Evolutionary conservation across 352 stramenopile species (phyloP), one percentile per base, ranked within the genome.

Genomic region (Phytophthora megakarya): DNA sequence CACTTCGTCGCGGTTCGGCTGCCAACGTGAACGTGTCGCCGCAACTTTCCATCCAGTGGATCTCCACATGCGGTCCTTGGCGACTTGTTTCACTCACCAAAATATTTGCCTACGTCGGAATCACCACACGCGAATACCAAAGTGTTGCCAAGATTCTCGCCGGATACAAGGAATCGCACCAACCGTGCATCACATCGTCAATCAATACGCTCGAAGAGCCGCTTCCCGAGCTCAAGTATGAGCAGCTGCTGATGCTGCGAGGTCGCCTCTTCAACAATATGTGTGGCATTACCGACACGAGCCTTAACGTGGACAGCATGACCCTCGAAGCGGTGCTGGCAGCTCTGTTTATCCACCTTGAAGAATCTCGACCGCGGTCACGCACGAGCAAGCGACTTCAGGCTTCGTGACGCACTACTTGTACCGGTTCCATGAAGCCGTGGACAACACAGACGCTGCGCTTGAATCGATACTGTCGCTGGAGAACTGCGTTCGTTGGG

Each of bases 101-200:
- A 18, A 43, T 52, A 0, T 70, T 72, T 30, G 67, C 51, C 13
- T 70, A 72, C 48, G 72, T 66, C 10, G 62, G 57, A 15, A 70
- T 47, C 3, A 70, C 48, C 5, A 59, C 50, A 35, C 32, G 37
- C 1, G 69, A 68, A 16, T 64, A 69, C 42, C 55, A 76, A 15
- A 52, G 45, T 10, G 60, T 73, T 3, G 64, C 16, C 0, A 71
- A 73, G 37, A 56, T 65, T 1, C 23, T 72, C 4, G 56, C 40
- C 12, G 67, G 51, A 0, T 72, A 72, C 30, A 1, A 37, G 13
- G 23, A 21, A 10, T 22, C 22, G 8, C 22, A 67, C 38, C 48
- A 65, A 50, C 54, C 49, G n/a, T n/a, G n/a, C 7, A 40, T 62
- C 6, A 15, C 10, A 13, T 54, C 61, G 4, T 53, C 61, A 1